A percentile compares a stretch with the other conserved stretches of the same genome.
These are phyloP conservation scores for Falciphora oryzae DNA, from an alignment of 2,329 filamentous ascomycete species.

Conservation along the genomic window DNA sequence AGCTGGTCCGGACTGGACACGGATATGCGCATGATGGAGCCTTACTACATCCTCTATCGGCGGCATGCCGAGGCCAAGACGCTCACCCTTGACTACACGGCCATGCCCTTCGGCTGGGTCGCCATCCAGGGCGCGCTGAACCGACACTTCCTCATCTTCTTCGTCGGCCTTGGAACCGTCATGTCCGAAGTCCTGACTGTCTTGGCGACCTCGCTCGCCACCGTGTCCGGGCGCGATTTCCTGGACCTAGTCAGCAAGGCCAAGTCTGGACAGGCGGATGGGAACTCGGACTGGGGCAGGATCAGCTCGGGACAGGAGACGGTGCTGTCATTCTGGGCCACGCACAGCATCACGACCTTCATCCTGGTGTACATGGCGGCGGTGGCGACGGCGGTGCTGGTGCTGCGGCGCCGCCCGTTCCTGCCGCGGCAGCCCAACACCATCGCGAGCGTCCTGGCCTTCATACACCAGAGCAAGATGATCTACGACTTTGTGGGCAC, in stretches of 20 bases:
- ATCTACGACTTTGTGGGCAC: conserved; percentile 69
- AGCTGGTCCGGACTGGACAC: conserved; percentile 64
- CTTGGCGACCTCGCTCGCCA: conserved; percentile 58
- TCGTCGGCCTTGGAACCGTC: conserved; percentile 65
- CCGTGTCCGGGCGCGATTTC: conserved; percentile 59
- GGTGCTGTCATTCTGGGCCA: conserved; percentile 58
- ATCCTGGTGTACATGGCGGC: conserved; percentile 62
- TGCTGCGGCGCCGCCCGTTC: conserved; percentile 61
- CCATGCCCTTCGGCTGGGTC: conserved; percentile 62
- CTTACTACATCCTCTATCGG: conserved; percentile 63
- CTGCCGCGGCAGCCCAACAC: conserved; percentile 73
- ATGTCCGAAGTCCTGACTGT: conserved; percentile 70
- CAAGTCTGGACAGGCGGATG: conserved; percentile 9
- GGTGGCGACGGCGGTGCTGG: conserved; percentile 55
- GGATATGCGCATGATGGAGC: conserved; percentile 66
- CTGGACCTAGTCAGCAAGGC: conserved; percentile 15
- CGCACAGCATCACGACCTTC: conserved; percentile 52
- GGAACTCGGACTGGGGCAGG: conserved; percentile 30
- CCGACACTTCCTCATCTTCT: conserved; percentile 57
- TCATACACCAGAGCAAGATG: conserved; percentile 78
- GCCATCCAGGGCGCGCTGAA: conserved; percentile 58
- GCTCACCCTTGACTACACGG: conserved; percentile 67
- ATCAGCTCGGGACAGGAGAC: conserved; percentile 55
- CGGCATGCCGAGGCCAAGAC: conserved; percentile 60
- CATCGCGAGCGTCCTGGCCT: conserved; percentile 69